phyloP scores from a whole-genome alignment of 129 eudicot species.

The Solidago caesia region DNA sequence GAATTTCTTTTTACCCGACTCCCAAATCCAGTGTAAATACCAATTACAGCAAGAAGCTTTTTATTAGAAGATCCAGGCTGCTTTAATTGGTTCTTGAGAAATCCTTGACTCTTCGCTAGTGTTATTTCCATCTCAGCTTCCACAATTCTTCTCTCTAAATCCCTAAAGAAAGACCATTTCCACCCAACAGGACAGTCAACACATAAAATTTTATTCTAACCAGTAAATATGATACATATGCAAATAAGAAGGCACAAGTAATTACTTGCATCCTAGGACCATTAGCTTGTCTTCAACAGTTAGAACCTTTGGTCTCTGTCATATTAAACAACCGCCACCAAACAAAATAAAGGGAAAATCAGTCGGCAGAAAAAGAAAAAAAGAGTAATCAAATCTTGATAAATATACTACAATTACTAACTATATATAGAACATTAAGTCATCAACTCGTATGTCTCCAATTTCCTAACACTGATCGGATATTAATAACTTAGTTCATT shows the following conservation, averaged over 20 bases:
- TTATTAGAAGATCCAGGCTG: slow-evolving; percentile 48
- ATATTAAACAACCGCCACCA: slow-evolving; percentile 21
- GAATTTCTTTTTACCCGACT: slow-evolving; percentile 64
- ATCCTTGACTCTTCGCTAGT: slow-evolving; percentile 90
- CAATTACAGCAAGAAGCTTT: slow-evolving; percentile 86
- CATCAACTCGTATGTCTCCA: slow-evolving; percentile 1
- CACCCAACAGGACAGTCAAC: background rate
- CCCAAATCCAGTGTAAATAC: slow-evolving; percentile 94
- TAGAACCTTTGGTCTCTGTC: slow-evolving; percentile 73
- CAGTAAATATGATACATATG: slow-evolving; percentile 1
- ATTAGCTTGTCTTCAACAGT: slow-evolving; percentile 87
- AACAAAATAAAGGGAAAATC: background rate
- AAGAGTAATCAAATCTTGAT: background rate
- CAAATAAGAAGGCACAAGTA: slow-evolving; percentile 2
- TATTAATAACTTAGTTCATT: background rate
- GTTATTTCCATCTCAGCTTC: slow-evolving; percentile 96
- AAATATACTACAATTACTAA: background rate
- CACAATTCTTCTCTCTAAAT: slow-evolving; percentile 80
- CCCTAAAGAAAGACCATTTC: slow-evolving; percentile 40
- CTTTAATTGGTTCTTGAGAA: slow-evolving; percentile 51
- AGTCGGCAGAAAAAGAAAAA: background rate
- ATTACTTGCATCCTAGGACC: slow-evolving; percentile 92
- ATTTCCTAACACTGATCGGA: background rate
- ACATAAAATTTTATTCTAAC: background rate
- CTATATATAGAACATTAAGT: background rate